phyloP scores from a whole-genome alignment of 371 early-diverging fungal genomes.

The Syncephalastrum racemosum region DNA sequence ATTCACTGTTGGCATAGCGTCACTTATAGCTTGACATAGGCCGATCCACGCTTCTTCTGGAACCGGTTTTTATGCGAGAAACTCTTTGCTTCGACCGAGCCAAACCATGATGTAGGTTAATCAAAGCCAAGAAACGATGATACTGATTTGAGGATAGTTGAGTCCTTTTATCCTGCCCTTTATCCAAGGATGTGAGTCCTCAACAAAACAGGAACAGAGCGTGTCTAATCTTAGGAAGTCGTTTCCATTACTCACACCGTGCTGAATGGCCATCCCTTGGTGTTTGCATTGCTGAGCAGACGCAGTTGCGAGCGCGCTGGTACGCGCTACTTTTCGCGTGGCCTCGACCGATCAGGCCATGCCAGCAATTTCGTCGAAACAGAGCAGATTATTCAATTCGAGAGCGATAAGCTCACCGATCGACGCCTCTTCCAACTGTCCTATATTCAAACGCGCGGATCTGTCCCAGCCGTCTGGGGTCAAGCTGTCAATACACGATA shows the following conservation, averaged over 20 bases:
- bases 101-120: slow-evolving; percentile 36
- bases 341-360: slow-evolving; percentile 88
- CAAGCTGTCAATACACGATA: slow-evolving; percentile 91
- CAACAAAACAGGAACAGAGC: not conserved
- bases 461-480: slow-evolving; percentile 95
- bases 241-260: slow-evolving; percentile 47
- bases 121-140: not conserved
- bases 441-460: slow-evolving; percentile 95
- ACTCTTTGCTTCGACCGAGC: slow-evolving; percentile 43
- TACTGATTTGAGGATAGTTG: slow-evolving; percentile 36
- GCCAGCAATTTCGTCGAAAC: slow-evolving; percentile 99
- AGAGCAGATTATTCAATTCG: slow-evolving; percentile 82
- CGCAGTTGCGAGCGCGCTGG: slow-evolving; percentile 74
- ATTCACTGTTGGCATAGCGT: not conserved
- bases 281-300: slow-evolving; percentile 79
- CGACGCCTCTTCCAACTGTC: slow-evolving; percentile 37
- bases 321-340: slow-evolving; percentile 93
- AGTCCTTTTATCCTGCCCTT: slow-evolving; percentile 84
- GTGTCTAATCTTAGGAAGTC: slow-evolving; percentile 31
- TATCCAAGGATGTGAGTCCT: slow-evolving; percentile 81
- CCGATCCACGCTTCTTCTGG: slow-evolving; percentile 90
- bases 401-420: slow-evolving; percentile 23
- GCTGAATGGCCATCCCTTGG: slow-evolving; percentile 59
- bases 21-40: slow-evolving; percentile 30
- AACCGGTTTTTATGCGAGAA: slow-evolving; percentile 71